Percentiles rank a stretch among this genome's conserved stretches.
Evolutionary conservation across 75 land plant genomes (phyloP).

Genomic region (Adiantum capillusveneris): DNA sequence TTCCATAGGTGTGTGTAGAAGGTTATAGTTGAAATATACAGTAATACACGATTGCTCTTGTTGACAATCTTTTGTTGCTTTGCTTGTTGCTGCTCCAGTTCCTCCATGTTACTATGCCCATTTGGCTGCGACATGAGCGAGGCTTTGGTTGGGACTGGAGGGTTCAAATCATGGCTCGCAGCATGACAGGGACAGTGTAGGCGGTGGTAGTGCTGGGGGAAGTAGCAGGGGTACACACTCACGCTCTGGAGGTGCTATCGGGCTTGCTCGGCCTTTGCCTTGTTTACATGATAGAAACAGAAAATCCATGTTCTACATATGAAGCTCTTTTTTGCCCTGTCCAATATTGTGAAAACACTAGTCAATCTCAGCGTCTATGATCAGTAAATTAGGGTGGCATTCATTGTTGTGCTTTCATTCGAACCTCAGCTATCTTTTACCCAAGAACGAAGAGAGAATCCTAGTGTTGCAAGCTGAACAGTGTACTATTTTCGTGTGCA

Average conservation of each 20-base stretch:
- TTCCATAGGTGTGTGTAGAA: conserved; percentile 15
- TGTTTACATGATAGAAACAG: background rate
- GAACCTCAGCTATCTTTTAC: too few relatives aligned
- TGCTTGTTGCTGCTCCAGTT: conserved; percentile 5
- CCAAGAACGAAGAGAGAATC: too few relatives aligned
- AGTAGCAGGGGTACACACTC: background rate
- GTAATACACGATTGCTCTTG: background rate
- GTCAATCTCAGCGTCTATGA: too few relatives aligned
- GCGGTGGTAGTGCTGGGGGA: background rate
- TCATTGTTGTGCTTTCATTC: too few relatives aligned
- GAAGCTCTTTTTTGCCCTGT: too few relatives aligned
- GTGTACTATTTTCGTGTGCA: too few relatives aligned
- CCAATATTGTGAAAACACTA: too few relatives aligned
- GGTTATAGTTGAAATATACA: background rate
- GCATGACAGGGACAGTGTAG: background rate
- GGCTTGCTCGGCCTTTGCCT: background rate
- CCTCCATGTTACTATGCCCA: conserved; percentile 29
- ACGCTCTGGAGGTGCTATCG: background rate
- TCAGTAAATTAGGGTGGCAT: too few relatives aligned
- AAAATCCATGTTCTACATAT: background rate
- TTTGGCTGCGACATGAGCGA: conserved; percentile 20
- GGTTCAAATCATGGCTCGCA: conserved; percentile 10
- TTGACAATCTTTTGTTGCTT: background rate
- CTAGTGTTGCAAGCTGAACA: too few relatives aligned
- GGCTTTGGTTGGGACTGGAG: conserved; percentile 16